phyloP scores from a whole-genome alignment of 1,284 basidiomycete species.

The Anthracocystis panici-leucophaei region DNA sequence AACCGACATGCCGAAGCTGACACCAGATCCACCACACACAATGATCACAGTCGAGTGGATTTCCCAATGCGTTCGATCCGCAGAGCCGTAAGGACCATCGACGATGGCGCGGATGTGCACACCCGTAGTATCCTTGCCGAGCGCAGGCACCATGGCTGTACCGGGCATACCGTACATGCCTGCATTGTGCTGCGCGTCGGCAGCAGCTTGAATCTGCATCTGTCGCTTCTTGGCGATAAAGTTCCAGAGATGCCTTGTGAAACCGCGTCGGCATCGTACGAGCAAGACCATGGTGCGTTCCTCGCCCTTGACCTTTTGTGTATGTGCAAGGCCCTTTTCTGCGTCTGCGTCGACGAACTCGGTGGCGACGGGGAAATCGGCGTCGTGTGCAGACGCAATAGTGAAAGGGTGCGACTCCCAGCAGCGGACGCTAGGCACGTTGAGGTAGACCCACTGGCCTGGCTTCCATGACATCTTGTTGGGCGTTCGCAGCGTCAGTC shows the following conservation, averaged over 20 bases:
- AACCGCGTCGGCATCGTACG: slow-evolving; percentile 81
- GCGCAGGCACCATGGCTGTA: slow-evolving; percentile 49
- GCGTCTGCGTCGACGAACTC: slow-evolving; percentile 49
- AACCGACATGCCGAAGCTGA: slow-evolving; percentile 80
- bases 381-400: slow-evolving; percentile 78
- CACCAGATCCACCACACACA: slow-evolving; percentile 83
- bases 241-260: slow-evolving; percentile 82
- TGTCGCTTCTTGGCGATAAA: slow-evolving; percentile 60
- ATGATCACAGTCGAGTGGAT: slow-evolving; percentile 76
- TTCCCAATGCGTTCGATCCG: slow-evolving; percentile 77
- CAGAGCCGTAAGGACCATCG: slow-evolving; percentile 84
- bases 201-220: slow-evolving; percentile 55
- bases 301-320: slow-evolving; percentile 69
- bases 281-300: slow-evolving; percentile 78
- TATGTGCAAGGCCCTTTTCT: slow-evolving; percentile 33
- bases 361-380: slow-evolving; percentile 54
- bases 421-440: slow-evolving; percentile 78
- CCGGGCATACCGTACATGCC: slow-evolving; percentile 47
- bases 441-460: slow-evolving; percentile 83
- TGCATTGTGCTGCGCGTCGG: slow-evolving; percentile 45
- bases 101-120: slow-evolving; percentile 77
- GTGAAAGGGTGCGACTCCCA: slow-evolving; percentile 86
- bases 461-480: slow-evolving; percentile 75
- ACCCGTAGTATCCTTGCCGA: slow-evolving; percentile 71
- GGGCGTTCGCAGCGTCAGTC: slow-evolving; percentile 78